Evolutionary conservation across 2,329 filamentous ascomycete genomes (phyloP).

Genomic region (Blumeriella jaapii): DNA sequence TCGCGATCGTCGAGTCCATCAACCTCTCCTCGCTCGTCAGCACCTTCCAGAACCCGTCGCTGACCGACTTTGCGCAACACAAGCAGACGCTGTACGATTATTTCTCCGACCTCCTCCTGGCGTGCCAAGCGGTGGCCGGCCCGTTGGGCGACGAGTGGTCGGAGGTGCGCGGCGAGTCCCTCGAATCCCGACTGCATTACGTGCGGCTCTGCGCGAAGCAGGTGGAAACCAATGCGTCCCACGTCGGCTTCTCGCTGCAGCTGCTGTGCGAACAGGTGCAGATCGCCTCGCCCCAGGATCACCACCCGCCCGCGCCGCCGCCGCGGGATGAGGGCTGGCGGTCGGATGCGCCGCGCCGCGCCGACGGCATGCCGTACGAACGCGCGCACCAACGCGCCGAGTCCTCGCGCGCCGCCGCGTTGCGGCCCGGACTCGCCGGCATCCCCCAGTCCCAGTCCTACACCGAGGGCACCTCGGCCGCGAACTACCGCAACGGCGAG

Average conservation of each 20-base stretch:
- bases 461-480: constrained; percentile 37
- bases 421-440: constrained; percentile 21
- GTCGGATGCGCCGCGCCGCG: constrained; percentile 41
- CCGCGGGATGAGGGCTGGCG: constrained; percentile 31
- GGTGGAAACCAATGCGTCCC: constrained; percentile 74
- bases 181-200: constrained; percentile 75
- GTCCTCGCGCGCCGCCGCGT: constrained; percentile 32
- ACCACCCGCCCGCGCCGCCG: constrained; percentile 28
- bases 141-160: constrained; percentile 93
- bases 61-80: constrained; percentile 77
- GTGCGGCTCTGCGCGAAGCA: constrained; percentile 68
- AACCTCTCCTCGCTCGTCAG: constrained; percentile 72
- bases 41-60: constrained; percentile 70
- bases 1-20: constrained; percentile 81
- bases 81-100: constrained; percentile 93
- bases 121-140: constrained; percentile 83
- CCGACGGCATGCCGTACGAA: constrained; percentile 45
- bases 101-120: constrained; percentile 76
- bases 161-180: constrained; percentile 75
- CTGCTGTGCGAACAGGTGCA: constrained; percentile 74
- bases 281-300: constrained; percentile 34
- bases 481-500: constrained; percentile 46
- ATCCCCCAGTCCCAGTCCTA: constrained; percentile 45
- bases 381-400: constrained; percentile 44
- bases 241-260: constrained; percentile 80